Percentiles rank a stretch among this genome's conserved stretches.
phyloP scores from a whole-genome alignment of 108 stramenopile species.

The Schizochytrium sp. region DNA sequence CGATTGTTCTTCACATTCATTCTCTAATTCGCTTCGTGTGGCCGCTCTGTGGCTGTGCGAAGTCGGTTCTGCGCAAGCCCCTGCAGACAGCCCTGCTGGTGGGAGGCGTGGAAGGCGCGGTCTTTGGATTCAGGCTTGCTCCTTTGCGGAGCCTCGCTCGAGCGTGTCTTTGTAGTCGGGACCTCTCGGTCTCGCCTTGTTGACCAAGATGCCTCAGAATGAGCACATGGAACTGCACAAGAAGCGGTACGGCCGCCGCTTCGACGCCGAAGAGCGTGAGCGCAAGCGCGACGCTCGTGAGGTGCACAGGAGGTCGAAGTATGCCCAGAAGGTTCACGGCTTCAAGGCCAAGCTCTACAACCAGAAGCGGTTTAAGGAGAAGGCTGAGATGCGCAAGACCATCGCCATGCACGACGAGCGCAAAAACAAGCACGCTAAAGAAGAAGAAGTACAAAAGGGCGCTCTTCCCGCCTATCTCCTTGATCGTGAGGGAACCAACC shows the following conservation, averaged over 20 bases:
- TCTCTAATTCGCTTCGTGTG: too few relatives aligned
- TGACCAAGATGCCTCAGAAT: conserved; percentile 88
- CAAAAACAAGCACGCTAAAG: conserved; percentile 92
- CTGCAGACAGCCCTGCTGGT: too few relatives aligned
- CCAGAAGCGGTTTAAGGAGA: conserved; percentile 97
- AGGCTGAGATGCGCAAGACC: conserved; percentile 99
- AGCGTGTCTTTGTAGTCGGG: not conserved
- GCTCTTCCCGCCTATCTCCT: conserved; percentile 97
- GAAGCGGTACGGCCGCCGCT: conserved; percentile 97
- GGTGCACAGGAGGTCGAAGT: conserved; percentile 92
- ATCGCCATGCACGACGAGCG: conserved; percentile 97
- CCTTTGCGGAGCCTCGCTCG: not conserved
- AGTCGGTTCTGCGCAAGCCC: too few relatives aligned
- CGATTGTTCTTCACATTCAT: too few relatives aligned
- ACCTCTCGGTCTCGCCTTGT: not conserved
- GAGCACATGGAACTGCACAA: conserved; percentile 99
- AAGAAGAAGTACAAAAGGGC: conserved; percentile 91
- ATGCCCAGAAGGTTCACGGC: conserved; percentile 96
- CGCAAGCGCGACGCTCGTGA: conserved; percentile 97
- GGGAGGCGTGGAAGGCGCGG: too few relatives aligned
- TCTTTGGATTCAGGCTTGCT: too few relatives aligned
- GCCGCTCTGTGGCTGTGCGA: too few relatives aligned
- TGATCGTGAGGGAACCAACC: conserved; percentile 94
- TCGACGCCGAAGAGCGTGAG: conserved; percentile 92
- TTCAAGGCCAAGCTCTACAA: conserved; percentile 96